Conservation (phyloP, 2,329 filamentous ascomycete genomes). For the Penicillium concentricum region DNA sequence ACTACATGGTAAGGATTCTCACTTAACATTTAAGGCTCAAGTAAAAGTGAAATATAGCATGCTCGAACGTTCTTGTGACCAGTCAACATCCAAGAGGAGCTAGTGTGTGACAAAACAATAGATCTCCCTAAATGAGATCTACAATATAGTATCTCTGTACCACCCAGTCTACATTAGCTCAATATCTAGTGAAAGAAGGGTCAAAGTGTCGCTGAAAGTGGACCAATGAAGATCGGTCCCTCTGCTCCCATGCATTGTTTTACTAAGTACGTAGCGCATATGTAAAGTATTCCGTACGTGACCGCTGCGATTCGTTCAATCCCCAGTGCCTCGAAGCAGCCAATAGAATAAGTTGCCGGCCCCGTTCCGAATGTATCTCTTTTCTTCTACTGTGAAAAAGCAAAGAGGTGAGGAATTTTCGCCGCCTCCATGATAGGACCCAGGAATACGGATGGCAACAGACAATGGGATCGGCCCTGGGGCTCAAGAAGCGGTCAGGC, state of each 20-base stretch:
- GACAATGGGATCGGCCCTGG: neutral
- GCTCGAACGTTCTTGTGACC: neutral
- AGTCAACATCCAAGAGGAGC: neutral
- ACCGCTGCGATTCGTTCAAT: neutral
- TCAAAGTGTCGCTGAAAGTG: neutral
- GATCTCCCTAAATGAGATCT: neutral
- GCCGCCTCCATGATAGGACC: neutral
- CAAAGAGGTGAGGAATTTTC: neutral
- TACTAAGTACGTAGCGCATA: neutral
- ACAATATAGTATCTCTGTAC: neutral
- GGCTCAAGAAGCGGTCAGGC: conserved; percentile 11
- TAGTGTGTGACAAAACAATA: neutral
- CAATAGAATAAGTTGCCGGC: neutral
- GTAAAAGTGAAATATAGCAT: neutral
- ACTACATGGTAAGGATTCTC: neutral
- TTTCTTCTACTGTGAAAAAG: neutral
- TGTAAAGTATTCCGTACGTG: conserved; percentile 7
- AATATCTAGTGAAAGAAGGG: neutral
- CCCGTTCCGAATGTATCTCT: neutral
- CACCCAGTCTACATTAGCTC: neutral
- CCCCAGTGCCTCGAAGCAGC: neutral
- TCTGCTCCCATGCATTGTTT: conserved; percentile 12
- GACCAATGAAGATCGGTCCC: conserved; percentile 15
- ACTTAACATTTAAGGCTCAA: neutral
- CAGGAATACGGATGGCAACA: conserved; percentile 1